phyloP scores from a whole-genome alignment of 495 filamentous ascomycete species.

The Bacidia rubella region DNA sequence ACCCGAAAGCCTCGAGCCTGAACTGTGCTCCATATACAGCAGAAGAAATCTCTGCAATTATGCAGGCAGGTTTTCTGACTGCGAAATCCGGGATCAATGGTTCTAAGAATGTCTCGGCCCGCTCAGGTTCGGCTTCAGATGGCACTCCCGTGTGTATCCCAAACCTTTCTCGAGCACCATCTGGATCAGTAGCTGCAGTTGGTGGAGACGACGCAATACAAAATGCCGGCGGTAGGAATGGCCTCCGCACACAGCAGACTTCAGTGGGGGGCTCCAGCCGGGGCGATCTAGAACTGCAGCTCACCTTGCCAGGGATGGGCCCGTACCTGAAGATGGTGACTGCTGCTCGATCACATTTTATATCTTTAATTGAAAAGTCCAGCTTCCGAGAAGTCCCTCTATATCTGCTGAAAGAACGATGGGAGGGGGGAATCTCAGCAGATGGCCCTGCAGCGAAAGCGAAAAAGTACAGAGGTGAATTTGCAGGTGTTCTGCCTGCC shows the following conservation, averaged over 20 bases:
- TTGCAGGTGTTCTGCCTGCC: conserved; percentile 54
- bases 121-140: conserved; percentile 31
- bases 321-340: conserved; percentile 59
- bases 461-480: conserved; percentile 55
- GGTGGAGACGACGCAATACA: conserved; percentile 45
- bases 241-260: conserved; percentile 1
- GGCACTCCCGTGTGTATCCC: conserved; percentile 39
- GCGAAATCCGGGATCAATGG: conserved; percentile 32
- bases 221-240: conserved; percentile 37
- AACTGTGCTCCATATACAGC: too few species aligned
- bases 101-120: conserved; percentile 36
- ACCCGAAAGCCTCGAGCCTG: too few species aligned
- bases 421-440: conserved; percentile 61
- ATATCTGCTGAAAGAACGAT: conserved; percentile 54
- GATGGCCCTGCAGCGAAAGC: conserved; percentile 42
- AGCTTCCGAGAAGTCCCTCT: conserved; percentile 52
- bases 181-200: conserved; percentile 49
- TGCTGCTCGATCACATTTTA: conserved; percentile 50
- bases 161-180: conserved; percentile 39
- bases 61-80: conserved; percentile 61
- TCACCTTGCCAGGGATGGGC: conserved; percentile 63
- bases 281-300: conserved; percentile 28
- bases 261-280: conserved; percentile 9
- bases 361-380: conserved; percentile 51
- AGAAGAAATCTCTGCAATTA: conserved; percentile 43